phyloP scores from a whole-genome alignment of 495 filamentous ascomycete species.

The Evernia prunastri region DNA sequence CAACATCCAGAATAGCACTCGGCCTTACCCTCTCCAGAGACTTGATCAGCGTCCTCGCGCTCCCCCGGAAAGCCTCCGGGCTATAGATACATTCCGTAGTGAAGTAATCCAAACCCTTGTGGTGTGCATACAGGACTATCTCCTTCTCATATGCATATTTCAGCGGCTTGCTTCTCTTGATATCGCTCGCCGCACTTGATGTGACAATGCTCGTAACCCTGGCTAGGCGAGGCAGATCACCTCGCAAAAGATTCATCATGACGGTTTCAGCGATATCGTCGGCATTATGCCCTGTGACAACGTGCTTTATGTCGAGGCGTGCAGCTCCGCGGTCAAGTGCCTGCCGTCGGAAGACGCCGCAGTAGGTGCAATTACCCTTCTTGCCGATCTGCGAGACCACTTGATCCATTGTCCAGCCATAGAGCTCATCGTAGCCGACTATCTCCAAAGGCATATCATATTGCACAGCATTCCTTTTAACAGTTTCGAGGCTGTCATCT shows the following conservation, averaged over 20 bases:
- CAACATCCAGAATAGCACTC: conserved; percentile 89
- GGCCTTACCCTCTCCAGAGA: conserved; percentile 87
- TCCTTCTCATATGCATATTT: conserved; percentile 99
- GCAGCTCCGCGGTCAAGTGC: conserved; percentile 89
- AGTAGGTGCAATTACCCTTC: conserved; percentile 98
- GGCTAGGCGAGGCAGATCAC: conserved; percentile 80
- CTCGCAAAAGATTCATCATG: conserved; percentile 91
- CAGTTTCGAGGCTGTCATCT: conserved; percentile 91
- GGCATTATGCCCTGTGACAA: conserved; percentile 96
- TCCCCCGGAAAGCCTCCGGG: conserved; percentile 94
- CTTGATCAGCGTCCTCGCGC: conserved; percentile 86
- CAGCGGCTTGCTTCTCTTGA: conserved; percentile 88
- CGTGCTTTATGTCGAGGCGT: conserved; percentile 80
- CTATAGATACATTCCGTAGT: conserved; percentile 98
- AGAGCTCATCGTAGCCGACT: conserved; percentile 87
- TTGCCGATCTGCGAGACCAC: conserved; percentile 93
- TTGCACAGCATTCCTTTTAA: conserved; percentile 85
- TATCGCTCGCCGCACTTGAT: conserved; percentile 61
- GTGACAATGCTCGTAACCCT: conserved; percentile 92
- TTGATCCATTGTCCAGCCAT: conserved; percentile 99
- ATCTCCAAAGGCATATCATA: conserved; percentile 88
- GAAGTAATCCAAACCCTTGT: conserved; percentile 95
- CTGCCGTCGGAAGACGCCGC: conserved; percentile 91
- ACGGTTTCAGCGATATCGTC: conserved; percentile 98
- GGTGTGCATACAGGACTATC: conserved; percentile 93